Percentiles rank a stretch among this genome's conserved stretches.
These are phyloP conservation scores for Acanthamoeba royreba DNA, from an alignment of 208 protist genomes.

Conservation along the genomic window DNA sequence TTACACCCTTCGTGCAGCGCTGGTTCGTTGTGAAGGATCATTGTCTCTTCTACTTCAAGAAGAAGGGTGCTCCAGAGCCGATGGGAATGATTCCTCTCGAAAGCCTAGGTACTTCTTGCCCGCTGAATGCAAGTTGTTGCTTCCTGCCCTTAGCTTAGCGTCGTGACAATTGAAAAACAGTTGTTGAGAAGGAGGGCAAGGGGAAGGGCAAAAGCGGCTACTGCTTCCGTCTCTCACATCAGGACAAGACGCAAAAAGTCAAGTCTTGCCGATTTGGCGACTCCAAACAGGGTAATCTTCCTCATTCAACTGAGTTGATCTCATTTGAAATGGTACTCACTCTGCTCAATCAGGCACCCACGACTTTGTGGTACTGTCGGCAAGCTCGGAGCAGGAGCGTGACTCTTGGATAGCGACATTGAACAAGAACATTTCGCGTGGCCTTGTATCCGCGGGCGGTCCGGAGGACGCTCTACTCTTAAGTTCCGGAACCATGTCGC, in stretches of 20 bases:
- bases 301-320: not conserved
- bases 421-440: not conserved
- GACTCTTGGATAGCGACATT: not conserved
- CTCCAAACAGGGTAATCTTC: not conserved
- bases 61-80: not conserved
- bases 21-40: not conserved
- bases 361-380: not conserved
- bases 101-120: not conserved
- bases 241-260: not conserved
- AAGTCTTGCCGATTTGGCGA: constrained; percentile 3
- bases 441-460: not conserved
- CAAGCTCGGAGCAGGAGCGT: not conserved
- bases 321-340: not conserved
- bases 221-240: not conserved
- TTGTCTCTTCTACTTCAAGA: constrained; percentile 33
- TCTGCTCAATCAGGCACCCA: not conserved
- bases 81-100: not conserved
- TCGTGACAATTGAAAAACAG: not conserved
- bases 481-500: not conserved
- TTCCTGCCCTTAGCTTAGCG: not conserved
- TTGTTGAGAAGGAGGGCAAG: not conserved
- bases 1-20: not conserved
- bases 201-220: not conserved
- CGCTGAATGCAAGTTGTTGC: not conserved
- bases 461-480: not conserved